Evolutionary conservation across 176 grass and related monocot genomes (phyloP), one percentile per base, ranked within the genome.

Genomic region (Oryza punctata): DNA sequence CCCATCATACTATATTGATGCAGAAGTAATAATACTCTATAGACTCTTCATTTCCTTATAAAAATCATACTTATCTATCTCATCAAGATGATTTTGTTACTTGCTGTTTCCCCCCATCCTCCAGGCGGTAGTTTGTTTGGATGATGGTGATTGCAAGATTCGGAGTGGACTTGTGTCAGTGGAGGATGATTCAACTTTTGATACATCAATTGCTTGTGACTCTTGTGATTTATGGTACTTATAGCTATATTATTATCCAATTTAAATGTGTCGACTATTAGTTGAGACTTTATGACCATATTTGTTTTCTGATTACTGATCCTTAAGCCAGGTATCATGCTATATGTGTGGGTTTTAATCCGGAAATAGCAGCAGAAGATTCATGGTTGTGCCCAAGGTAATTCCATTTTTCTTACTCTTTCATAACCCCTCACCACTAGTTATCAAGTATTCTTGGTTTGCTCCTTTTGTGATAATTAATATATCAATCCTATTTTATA

Each of bases 171-270:
- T 85, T 77, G 44, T 91, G 77, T 80, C 87, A 80, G 63, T 72
- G 35, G 89, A 88, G 75, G 89, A 81, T 87, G 91, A 88, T 88
- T 87, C 78, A 49, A 78, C 67, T 80, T 85, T 88, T 50, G 96
- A 98, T 84, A 98, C 96, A 71, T 98, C 96, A 77, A 91, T 95
- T 95, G 96, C 93, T 81, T 98, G 93, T 85, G 96, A 98, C 85
- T 93, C 91, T 27, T 98, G 96, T 90, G 96, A 98, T 87, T 88
- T 86, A 87, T 98, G 93, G 96, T 98, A 93, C 72, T 67, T 65
- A 30, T 49, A 69, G 43, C 60, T 82, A 61, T 84, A 37, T 54
- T 54, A 67, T 41, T 78, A 57, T 52, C 46, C 12, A 68, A 65
- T 65, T 59, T 71, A 9, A 65, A 84, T 59, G 33, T 83, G 67